Percentiles rank a stretch among this genome's conserved stretches.
These are phyloP conservation scores for Wickerhamia fluorescens DNA, from an alignment of 805 yeast species.

Conservation along the genomic window DNA sequence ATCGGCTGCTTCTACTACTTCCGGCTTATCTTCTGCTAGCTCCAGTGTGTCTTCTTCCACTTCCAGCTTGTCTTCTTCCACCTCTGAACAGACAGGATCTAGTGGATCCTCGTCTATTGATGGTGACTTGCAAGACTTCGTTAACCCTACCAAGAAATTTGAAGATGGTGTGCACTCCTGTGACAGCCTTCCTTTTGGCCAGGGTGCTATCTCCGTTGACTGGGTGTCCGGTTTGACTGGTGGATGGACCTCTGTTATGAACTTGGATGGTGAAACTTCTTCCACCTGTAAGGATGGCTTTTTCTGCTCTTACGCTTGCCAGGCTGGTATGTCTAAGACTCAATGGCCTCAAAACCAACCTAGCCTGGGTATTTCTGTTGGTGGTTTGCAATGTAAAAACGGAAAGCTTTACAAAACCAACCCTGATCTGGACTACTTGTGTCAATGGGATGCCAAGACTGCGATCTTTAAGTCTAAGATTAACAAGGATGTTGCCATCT, in stretches of 20 bases:
- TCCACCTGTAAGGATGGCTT: conserved; percentile 52
- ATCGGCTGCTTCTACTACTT: conserved; percentile 2
- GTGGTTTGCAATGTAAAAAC: conserved; percentile 58
- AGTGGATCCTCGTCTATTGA: too few species aligned
- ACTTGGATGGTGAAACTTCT: conserved; percentile 43
- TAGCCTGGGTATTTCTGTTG: conserved; percentile 59
- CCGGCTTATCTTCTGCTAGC: conserved; percentile 4
- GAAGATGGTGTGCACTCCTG: conserved; percentile 68
- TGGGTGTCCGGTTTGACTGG: conserved; percentile 36
- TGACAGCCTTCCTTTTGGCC: conserved; percentile 64
- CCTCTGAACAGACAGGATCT: too few species aligned
- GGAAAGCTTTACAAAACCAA: conserved; percentile 62
- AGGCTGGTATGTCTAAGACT: conserved; percentile 74
- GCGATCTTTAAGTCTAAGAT: conserved; percentile 50
- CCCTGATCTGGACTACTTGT: conserved; percentile 43
- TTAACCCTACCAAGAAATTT: conserved; percentile 46
- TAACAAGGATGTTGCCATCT: conserved; percentile 49
- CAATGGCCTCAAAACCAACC: conserved; percentile 74
- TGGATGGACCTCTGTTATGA: conserved; percentile 39
- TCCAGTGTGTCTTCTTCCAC: conserved; percentile 8
- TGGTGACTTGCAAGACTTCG: conserved; percentile 48
- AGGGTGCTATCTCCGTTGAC: conserved; percentile 59
- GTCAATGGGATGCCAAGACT: conserved; percentile 56
- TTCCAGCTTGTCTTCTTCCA: conserved; percentile 21
- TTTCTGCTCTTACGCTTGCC: conserved; percentile 74